A percentile compares a stretch with the other conserved stretches of the same genome.
Conservation (phyloP, 2,329 filamentous ascomycete genomes). For the Herpotrichia juniperi region DNA sequence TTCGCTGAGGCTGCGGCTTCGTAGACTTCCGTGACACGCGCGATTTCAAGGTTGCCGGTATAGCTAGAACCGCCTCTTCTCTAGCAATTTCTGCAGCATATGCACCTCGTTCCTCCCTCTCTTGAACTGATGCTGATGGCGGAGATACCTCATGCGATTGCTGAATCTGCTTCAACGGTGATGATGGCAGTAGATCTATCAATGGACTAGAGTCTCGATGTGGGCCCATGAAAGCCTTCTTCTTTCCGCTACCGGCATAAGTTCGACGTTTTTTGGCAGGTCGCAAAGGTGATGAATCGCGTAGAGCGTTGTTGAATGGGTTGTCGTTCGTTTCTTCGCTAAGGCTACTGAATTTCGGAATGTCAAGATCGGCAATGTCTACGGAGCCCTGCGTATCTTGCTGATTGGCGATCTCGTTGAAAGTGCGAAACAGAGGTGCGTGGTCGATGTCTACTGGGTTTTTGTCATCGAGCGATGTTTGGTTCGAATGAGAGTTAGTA, state of each 20-base stretch:
- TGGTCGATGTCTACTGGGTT: slow-evolving; percentile 1
- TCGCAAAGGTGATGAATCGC: slow-evolving; percentile 27
- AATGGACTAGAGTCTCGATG: slow-evolving; percentile 18
- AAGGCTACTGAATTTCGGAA: slow-evolving; percentile 37
- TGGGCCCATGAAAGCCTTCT: slow-evolving; percentile 24
- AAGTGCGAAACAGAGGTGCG: slow-evolving; percentile 27
- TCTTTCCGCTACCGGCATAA: slow-evolving; percentile 27
- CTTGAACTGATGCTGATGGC: slow-evolving; percentile 27
- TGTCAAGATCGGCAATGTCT: slow-evolving; percentile 38
- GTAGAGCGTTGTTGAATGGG: slow-evolving; percentile 33
- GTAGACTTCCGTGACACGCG: slow-evolving; percentile 17
- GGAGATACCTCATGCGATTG: slow-evolving; percentile 25
- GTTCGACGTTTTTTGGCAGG: slow-evolving; percentile 40
- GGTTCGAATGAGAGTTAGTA: slow-evolving; percentile 28
- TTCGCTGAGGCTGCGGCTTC: slow-evolving; percentile 25
- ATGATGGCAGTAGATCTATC: slow-evolving; percentile 16
- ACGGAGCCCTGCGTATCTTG: slow-evolving; percentile 39
- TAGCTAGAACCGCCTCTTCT: slow-evolving; percentile 21
- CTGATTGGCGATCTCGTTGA: slow-evolving; percentile 44
- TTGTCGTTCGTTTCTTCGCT: slow-evolving; percentile 40
- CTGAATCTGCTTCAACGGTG: slow-evolving; percentile 22
- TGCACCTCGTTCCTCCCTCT: slow-evolving; percentile 43
- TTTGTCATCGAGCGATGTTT: slow-evolving; percentile 14
- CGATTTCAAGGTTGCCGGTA: slow-evolving; percentile 31
- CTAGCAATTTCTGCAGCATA: slow-evolving; percentile 31